Percentiles rank a stretch among this genome's conserved stretches.
These are phyloP conservation scores for Saprolegnia parasitica DNA, from an alignment of 352 stramenopile genomes.

Conservation along the genomic window DNA sequence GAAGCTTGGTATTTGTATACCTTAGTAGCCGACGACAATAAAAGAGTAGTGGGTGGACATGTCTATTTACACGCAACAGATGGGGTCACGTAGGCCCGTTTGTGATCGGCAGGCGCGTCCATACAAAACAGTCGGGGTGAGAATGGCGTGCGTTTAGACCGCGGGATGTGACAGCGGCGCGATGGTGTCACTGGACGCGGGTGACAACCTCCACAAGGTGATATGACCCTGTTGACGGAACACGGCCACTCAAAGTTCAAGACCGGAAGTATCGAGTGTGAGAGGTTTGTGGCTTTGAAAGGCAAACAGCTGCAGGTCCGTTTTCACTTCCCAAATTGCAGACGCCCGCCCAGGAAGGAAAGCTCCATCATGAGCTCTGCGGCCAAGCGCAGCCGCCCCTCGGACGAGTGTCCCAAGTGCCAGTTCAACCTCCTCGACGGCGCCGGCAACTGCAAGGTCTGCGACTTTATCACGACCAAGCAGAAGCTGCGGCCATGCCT, in stretches of 20 bases:
- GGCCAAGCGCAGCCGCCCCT: constrained; percentile 12
- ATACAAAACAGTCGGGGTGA: no score
- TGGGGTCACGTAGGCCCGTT: no score
- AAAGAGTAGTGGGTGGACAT: no score
- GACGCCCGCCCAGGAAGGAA: constrained; percentile 5
- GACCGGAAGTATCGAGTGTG: constrained; percentile 18
- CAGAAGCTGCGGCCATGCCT: constrained; percentile 57
- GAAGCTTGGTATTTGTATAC: no score
- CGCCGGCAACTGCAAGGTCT: constrained; percentile 66
- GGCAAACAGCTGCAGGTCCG: constrained; percentile 25
- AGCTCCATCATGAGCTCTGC: constrained; percentile 5
- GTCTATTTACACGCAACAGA: no score
- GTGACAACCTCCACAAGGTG: background rate
- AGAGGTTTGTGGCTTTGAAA: constrained; percentile 16
- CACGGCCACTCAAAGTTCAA: constrained; percentile 14
- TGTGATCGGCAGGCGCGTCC: no score
- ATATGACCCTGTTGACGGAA: constrained; percentile 11
- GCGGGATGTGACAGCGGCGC: no score
- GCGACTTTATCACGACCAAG: constrained; percentile 69
- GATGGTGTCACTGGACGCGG: background rate
- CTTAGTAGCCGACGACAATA: no score
- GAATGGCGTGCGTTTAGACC: no score
- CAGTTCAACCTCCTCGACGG: constrained; percentile 23
- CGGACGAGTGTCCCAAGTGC: constrained; percentile 26
- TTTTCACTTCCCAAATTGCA: constrained; percentile 27